Evolutionary conservation across 2,329 filamentous ascomycete species (phyloP).

Genomic region (Berkeleyomyces rouxiae): DNA sequence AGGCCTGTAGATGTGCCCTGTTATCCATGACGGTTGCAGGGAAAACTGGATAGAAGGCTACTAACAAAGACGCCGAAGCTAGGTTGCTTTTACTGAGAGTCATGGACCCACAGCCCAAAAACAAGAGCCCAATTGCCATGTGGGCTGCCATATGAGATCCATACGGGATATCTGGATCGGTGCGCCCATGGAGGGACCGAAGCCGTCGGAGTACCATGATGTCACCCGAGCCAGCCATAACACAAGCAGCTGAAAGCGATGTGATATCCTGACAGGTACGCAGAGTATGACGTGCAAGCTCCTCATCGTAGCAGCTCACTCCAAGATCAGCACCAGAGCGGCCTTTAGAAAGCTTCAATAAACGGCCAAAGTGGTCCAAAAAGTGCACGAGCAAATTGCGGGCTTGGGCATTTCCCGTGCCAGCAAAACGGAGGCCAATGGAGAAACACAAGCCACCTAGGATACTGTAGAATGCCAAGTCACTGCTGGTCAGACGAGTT

Average conservation of each 20-base stretch:
- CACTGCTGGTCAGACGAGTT: conserved; percentile 48
- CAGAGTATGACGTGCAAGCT: conserved; percentile 65
- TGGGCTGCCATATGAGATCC: conserved; percentile 88
- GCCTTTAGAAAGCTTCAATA: conserved; percentile 41
- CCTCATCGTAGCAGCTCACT: conserved; percentile 54
- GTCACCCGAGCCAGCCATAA: conserved; percentile 95
- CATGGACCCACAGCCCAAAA: conserved; percentile 80
- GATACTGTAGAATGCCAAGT: conserved; percentile 88
- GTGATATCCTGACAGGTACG: conserved; percentile 83
- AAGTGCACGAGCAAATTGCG: conserved; percentile 72
- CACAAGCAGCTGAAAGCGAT: conserved; percentile 63
- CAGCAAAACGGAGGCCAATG: conserved; percentile 56
- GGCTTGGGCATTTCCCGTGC: conserved; percentile 51
- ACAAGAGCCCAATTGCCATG: conserved; percentile 77
- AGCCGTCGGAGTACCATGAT: conserved; percentile 69
- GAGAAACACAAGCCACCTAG: conserved; percentile 75
- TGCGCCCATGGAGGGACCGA: conserved; percentile 71
- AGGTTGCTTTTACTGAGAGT: conserved; percentile 82
- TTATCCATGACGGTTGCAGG: conserved; percentile 84
- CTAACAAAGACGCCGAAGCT: conserved; percentile 69
- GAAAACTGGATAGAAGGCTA: conserved; percentile 88
- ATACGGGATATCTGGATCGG: conserved; percentile 71
- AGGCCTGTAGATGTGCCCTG: conserved; percentile 83
- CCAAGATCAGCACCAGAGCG: conserved; percentile 17
- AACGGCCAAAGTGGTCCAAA: conserved; percentile 70